phyloP scores from a whole-genome alignment of 2,329 filamentous ascomycete species.

The Cladosporium sp. region DNA sequence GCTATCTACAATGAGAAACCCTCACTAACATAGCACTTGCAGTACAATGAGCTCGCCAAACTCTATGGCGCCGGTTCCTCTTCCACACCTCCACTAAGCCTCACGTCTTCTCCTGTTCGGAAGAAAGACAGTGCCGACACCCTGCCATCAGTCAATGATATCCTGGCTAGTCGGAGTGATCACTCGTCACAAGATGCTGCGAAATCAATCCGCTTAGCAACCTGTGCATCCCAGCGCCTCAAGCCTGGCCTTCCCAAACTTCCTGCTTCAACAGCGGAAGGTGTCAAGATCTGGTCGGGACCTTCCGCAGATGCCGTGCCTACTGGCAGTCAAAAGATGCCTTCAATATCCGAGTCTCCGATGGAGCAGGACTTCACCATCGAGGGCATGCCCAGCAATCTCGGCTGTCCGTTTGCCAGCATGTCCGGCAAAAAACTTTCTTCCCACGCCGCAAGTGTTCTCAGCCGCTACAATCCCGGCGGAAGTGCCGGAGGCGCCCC shows the following conservation, averaged over 20 bases:
- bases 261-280: conserved; percentile 15
- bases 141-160: conserved; percentile 5
- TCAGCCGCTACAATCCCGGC: conserved; percentile 31
- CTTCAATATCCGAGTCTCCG: conserved; percentile 34
- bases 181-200: conserved; percentile 29
- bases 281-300: conserved; percentile 30
- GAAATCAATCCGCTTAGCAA: conserved; percentile 28
- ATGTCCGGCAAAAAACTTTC: conserved; percentile 37
- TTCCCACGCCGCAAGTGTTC: conserved; percentile 34
- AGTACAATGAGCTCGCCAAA: conserved; percentile 31
- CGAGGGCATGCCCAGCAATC: conserved; percentile 68
- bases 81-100: conserved; percentile 27
- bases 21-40: conserved; percentile 4
- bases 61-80: conserved; percentile 20
- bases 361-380: conserved; percentile 90
- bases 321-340: conserved; percentile 32
- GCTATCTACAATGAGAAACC: neutral
- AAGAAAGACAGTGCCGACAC: conserved; percentile 12
- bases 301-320: conserved; percentile 30
- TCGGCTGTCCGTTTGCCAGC: conserved; percentile 74
- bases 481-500: conserved; percentile 11
- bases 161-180: conserved; percentile 22
- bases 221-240: conserved; percentile 17
- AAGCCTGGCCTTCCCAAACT: conserved; percentile 13
- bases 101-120: conserved; percentile 25